Base-by-base conservation (phyloP, 192 early-diverging fungal genomes). In the Coemansia erecta region DNA sequence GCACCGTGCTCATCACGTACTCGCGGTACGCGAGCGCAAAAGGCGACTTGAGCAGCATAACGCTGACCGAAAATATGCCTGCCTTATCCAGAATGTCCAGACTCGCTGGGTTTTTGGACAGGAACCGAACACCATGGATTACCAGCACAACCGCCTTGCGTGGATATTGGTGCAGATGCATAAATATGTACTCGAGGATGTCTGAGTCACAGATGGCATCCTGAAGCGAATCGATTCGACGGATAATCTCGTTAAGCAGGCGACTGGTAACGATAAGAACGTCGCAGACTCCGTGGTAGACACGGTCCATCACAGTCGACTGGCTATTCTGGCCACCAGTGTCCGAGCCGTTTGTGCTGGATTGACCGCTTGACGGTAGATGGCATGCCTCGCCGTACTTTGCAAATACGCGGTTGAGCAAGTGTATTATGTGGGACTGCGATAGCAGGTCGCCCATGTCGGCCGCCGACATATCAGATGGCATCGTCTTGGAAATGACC, bases 81-180 rank as follows among this genome's bases (percentile, higher is more conserved):
- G 77, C 77, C 24, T 48, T 66, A 26, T 80, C 77, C 64, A 80
- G 56, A 24, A 72, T 64, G 17, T 80, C 77, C 31, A 80, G 61
- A 19, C 77, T 73, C 41, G 62, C 62, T 14, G 77, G 77, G 54
- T 80, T 80, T 58, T 80, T 80, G 11, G 77, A 80, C 66, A 79
- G 47, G 28, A 63, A 64, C 8, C 76, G 70, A 24, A 79, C 76
- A 10, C 69, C 70, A 28, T 79, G 76, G 23, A 79, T 62, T 12
- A 73, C 60, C 13, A 79, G 66, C 40, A 72, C 70, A 11, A 73
- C 65, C 0, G 70, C 76, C 57, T 72, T 72, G 48, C 69, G 70
- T 44, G 70, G 76, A 33, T 73, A 79, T 47, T 66, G 66, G 26
- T 61, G 57, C 44, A 79, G 31, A 39, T 70, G 42, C 19, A 22